phyloP scores from a whole-genome alignment of 176 grass and related monocot species.

The sorghum (Sorghum bicolor) region Sorghum_bicolor_NCBIv3 NC_012878.2:52907001-52907500 shows the following conservation, averaged over 20 bases:
- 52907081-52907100: not conserved
- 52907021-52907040: not conserved
- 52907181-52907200: not conserved
- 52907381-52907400: not conserved
- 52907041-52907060: not conserved
- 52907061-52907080: not conserved
- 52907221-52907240: not conserved
- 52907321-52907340: not conserved
- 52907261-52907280: not conserved
- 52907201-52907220: not conserved
- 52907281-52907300: not conserved
- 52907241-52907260: not conserved
- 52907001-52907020: not conserved
- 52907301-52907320: not conserved
- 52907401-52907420: not conserved
- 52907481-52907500: not conserved
- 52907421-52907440: not conserved
- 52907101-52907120: slow-evolving; percentile 3
- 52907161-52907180: not conserved
- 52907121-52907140: not conserved
- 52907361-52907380: not conserved
- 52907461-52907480: not conserved
- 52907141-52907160: not conserved
- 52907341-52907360: not conserved
- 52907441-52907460: not conserved